Percentiles rank a stretch among this genome's conserved stretches.
Evolutionary conservation across 2,329 filamentous ascomycete species (phyloP).

Genomic region (Ciborinia camelliae): DNA sequence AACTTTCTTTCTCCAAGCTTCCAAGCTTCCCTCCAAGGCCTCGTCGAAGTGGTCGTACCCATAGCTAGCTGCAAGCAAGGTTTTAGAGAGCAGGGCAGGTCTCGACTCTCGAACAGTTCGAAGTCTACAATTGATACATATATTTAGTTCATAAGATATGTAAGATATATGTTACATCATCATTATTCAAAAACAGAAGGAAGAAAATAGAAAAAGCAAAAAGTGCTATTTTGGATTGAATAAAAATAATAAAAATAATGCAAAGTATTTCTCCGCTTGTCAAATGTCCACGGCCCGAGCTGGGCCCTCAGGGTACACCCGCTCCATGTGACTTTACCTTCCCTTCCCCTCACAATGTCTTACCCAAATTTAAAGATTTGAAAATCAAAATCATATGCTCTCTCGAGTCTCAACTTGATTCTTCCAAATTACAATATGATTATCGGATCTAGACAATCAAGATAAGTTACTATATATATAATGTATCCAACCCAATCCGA

Average conservation of each 20-base stretch:
- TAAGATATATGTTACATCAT: neutral
- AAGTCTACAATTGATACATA: neutral
- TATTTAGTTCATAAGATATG: neutral
- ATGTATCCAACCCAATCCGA: no score
- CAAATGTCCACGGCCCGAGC: constrained; percentile 1
- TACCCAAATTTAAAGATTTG: neutral
- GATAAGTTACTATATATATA: no score
- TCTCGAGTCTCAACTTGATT: neutral
- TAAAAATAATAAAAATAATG: no score
- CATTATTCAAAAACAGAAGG: no score
- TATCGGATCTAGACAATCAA: neutral
- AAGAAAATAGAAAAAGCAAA: no score
- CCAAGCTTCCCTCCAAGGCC: neutral
- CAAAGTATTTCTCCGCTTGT: constrained; percentile 11
- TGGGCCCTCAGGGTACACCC: constrained; percentile 1
- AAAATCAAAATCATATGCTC: neutral
- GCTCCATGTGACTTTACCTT: neutral
- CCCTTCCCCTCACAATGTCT: constrained; percentile 3
- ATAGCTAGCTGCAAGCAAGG: neutral
- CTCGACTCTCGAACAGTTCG: neutral
- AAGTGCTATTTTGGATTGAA: constrained; percentile 6
- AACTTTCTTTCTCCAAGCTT: no score
- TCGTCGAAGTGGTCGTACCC: neutral
- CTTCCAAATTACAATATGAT: neutral
- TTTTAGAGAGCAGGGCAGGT: neutral